Evolutionary conservation across 805 yeast species (phyloP).

Genomic region (Metschnikowia arizonensis): DNA sequence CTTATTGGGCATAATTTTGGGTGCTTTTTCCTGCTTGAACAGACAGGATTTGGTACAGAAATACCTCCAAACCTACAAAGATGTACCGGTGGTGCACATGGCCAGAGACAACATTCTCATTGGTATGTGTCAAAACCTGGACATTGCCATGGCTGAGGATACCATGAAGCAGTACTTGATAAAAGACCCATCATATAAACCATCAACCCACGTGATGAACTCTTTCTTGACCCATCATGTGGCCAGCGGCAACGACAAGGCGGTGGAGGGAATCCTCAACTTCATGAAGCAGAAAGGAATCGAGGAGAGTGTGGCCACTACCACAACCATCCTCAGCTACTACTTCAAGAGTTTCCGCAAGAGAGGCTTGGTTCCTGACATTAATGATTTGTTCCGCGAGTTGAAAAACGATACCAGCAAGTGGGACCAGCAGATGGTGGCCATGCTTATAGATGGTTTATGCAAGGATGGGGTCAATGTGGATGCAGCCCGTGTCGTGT

Average conservation of each 20-base stretch:
- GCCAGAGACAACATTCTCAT: conserved; percentile 44
- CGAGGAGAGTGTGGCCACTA: conserved; percentile 58
- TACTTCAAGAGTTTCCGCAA: conserved; percentile 44
- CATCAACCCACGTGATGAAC: conserved; percentile 52
- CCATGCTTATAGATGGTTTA: conserved; percentile 53
- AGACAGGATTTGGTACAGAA: conserved; percentile 41
- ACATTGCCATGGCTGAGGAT: conserved; percentile 43
- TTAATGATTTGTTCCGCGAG: conserved; percentile 37
- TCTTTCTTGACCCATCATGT: conserved; percentile 43
- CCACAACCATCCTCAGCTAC: conserved; percentile 54
- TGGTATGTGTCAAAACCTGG: conserved; percentile 40
- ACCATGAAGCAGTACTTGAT: conserved; percentile 35
- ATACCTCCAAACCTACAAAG: conserved; percentile 29
- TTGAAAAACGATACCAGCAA: conserved; percentile 33
- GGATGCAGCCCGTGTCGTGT: conserved; percentile 49
- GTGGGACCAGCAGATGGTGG: conserved; percentile 44
- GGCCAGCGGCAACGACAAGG: conserved; percentile 39
- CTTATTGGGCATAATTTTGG: conserved; percentile 46
- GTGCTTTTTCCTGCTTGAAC: conserved; percentile 42
- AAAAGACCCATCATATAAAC: conserved; percentile 32
- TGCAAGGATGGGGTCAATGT: conserved; percentile 44
- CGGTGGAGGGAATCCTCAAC: conserved; percentile 44
- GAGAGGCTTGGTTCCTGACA: conserved; percentile 42
- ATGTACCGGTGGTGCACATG: conserved; percentile 31
- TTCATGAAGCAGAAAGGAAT: conserved; percentile 41